Conservation (phyloP, 2,329 filamentous ascomycete species). For the Sclerotinia trifoliorum region DNA sequence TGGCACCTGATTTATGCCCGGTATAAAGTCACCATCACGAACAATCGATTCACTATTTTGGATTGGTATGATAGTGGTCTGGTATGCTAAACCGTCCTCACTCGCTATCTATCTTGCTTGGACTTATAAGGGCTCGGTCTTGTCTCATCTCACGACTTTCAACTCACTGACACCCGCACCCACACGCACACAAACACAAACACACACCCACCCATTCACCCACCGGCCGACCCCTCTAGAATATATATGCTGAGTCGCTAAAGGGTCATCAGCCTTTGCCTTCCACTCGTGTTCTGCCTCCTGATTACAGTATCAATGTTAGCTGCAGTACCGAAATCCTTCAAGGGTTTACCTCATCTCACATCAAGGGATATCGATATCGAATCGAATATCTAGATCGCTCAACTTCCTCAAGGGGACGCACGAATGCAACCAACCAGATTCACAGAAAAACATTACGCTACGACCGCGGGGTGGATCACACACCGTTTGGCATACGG, state of each 20-base stretch:
- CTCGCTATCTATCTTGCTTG: background rate
- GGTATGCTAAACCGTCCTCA: background rate
- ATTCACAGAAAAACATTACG: background rate
- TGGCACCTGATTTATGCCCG: background rate
- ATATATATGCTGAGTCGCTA: background rate
- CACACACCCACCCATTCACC: background rate
- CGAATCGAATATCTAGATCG: background rate
- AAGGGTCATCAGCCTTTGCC: constrained; percentile 1
- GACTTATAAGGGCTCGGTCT: background rate
- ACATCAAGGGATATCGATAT: background rate
- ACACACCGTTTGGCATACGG: background rate
- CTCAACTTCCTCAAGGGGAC: background rate
- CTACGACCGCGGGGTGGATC: background rate
- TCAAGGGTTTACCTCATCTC: background rate
- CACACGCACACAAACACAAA: background rate
- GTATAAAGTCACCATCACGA: too few species aligned
- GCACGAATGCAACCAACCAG: background rate
- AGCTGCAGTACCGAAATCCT: background rate
- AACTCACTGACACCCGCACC: background rate
- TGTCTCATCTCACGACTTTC: constrained; percentile 17
- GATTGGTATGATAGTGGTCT: background rate
- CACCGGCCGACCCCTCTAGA: background rate
- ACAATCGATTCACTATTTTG: background rate
- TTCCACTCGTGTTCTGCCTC: too few species aligned
- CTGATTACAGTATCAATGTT: background rate